Evolutionary conservation across 1,284 basidiomycete species (phyloP).

Genomic region (Ustilago esculenta): DNA sequence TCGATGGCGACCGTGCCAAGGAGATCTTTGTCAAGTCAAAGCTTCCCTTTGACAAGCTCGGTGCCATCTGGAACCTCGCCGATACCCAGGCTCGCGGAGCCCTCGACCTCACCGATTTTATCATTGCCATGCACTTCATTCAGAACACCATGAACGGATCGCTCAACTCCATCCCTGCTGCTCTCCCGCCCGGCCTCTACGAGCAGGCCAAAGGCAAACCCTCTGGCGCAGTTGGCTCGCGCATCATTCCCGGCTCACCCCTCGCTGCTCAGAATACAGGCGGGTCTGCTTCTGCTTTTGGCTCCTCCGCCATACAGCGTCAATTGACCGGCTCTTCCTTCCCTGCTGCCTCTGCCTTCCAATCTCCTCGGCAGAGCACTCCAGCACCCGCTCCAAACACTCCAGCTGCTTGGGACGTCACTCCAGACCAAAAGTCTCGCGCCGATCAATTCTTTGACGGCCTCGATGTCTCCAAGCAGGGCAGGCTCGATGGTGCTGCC

Average conservation of each 20-base stretch:
- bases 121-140: slow-evolving; percentile 91
- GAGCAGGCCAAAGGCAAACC: slow-evolving; percentile 74
- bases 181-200: slow-evolving; percentile 88
- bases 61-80: slow-evolving; percentile 94
- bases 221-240: slow-evolving; percentile 43
- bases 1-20: slow-evolving; percentile 83
- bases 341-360: slow-evolving; percentile 69
- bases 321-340: slow-evolving; percentile 50
- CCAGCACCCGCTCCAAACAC: slow-evolving; percentile 4
- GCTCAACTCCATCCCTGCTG: slow-evolving; percentile 78
- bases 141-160: slow-evolving; percentile 84
- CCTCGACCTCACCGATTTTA: slow-evolving; percentile 91
- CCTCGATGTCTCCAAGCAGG: slow-evolving; percentile 80
- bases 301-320: slow-evolving; percentile 26
- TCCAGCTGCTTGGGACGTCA: slow-evolving; percentile 83
- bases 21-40: slow-evolving; percentile 94
- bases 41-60: slow-evolving; percentile 85
- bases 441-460: slow-evolving; percentile 85
- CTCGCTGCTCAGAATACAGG: slow-evolving; percentile 53
- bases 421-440: slow-evolving; percentile 80
- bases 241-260: slow-evolving; percentile 38
- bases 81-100: slow-evolving; percentile 91
- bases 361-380: slow-evolving; percentile 69
- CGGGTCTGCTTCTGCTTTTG: slow-evolving; percentile 46
- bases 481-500: slow-evolving; percentile 88